A percentile compares a stretch with the other conserved stretches of the same genome.
phyloP scores from a whole-genome alignment of 257 asterid genomes.

The Capsicum baccatum region DNA sequence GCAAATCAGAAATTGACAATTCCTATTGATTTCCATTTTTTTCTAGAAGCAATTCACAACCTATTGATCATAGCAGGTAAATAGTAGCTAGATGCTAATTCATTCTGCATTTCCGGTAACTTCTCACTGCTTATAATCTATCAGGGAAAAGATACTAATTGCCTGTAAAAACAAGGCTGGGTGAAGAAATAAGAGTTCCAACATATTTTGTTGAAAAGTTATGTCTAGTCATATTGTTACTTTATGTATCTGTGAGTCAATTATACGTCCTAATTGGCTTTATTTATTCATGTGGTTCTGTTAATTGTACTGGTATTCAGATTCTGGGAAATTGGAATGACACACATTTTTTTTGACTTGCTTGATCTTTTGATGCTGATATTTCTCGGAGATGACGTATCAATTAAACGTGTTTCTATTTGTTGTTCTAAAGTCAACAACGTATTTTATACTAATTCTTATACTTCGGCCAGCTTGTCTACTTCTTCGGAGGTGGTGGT shows the following conservation, averaged over 20 bases:
- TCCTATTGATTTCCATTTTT: slow-evolving; percentile 58
- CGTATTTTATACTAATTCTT: neutral
- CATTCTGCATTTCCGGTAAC: neutral
- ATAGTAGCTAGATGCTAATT: slow-evolving; percentile 8
- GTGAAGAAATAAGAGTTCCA: slow-evolving; percentile 28
- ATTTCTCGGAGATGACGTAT: neutral
- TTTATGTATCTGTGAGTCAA: neutral
- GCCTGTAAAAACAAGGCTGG: slow-evolving; percentile 10
- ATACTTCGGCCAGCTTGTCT: neutral
- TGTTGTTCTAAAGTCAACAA: neutral
- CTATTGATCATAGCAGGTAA: slow-evolving; percentile 70
- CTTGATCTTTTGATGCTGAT: slow-evolving; percentile 14
- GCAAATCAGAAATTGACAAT: slow-evolving; percentile 53
- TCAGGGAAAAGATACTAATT: neutral
- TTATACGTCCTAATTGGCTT: neutral
- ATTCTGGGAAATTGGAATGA: slow-evolving; percentile 17
- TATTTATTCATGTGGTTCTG: neutral
- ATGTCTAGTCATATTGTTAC: slow-evolving; percentile 3
- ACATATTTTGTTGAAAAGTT: slow-evolving; percentile 5
- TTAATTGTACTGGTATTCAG: slow-evolving; percentile 14
- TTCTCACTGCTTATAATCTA: neutral
- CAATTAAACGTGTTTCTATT: neutral
- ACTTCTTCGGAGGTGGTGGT: too few species aligned
- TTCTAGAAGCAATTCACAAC: slow-evolving; percentile 79
- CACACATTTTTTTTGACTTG: neutral